Evolutionary conservation across 1,139 yeast genomes (phyloP).

Genomic region (Blastobotrys proliferans): DNA sequence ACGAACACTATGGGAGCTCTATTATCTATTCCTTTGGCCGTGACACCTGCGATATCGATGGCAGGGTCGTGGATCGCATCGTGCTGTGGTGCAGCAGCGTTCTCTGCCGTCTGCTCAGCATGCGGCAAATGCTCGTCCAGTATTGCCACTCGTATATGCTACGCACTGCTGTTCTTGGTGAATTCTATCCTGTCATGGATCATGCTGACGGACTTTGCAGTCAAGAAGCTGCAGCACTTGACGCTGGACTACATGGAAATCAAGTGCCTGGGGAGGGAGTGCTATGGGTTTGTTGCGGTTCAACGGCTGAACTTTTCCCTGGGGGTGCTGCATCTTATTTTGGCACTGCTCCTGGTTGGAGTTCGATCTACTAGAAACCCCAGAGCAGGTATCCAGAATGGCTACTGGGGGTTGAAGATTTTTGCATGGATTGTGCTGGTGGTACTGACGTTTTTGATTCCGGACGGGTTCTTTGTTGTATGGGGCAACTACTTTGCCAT

Average conservation of each 20-base stretch:
- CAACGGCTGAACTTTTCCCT: slow-evolving; percentile 87
- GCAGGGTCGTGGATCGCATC: slow-evolving; percentile 71
- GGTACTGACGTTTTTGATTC: slow-evolving; percentile 67
- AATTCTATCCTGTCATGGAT: slow-evolving; percentile 89
- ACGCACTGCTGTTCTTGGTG: slow-evolving; percentile 71
- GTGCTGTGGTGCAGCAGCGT: slow-evolving; percentile 80
- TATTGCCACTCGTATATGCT: slow-evolving; percentile 72
- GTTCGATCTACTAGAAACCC: slow-evolving; percentile 78
- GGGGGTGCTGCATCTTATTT: slow-evolving; percentile 68
- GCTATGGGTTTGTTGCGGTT: slow-evolving; percentile 90
- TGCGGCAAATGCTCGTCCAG: slow-evolving; percentile 62
- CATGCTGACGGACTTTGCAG: slow-evolving; percentile 77
- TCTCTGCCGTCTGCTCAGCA: slow-evolving; percentile 59
- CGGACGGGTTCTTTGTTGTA: slow-evolving; percentile 79
- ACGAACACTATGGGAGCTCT: slow-evolving; percentile 68
- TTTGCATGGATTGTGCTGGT: slow-evolving; percentile 56
- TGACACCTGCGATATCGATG: slow-evolving; percentile 46
- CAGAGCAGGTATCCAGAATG: slow-evolving; percentile 81
- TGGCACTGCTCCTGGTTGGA: slow-evolving; percentile 65
- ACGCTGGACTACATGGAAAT: slow-evolving; percentile 58
- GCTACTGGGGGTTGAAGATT: slow-evolving; percentile 78
- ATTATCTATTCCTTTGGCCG: slow-evolving; percentile 62
- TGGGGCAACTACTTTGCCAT: slow-evolving; percentile 93
- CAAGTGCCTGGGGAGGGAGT: slow-evolving; percentile 79
- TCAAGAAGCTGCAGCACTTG: slow-evolving; percentile 68